Percentiles rank a stretch among this genome's conserved stretches.
These are phyloP conservation scores for Leishmania martiniquensis DNA, from an alignment of 208 protist species.

Conservation along the genomic window DNA sequence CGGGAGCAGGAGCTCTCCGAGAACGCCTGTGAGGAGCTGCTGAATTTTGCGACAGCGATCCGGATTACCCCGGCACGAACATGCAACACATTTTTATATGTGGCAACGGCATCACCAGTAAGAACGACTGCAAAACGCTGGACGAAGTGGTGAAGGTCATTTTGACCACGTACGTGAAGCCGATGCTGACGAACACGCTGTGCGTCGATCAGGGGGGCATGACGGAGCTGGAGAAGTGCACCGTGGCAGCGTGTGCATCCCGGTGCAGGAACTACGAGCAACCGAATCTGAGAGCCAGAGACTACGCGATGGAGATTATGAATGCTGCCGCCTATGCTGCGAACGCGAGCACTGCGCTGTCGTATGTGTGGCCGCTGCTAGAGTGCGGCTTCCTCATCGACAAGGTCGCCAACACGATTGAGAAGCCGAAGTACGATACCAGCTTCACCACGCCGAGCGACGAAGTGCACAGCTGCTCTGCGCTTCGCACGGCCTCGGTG, in stretches of 20 bases:
- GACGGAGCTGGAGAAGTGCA: constrained; percentile 57
- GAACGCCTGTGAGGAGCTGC: constrained; percentile 49
- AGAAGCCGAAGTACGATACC: constrained; percentile 32
- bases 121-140: constrained; percentile 38
- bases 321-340: constrained; percentile 29
- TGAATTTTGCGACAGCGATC: constrained; percentile 52
- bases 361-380: constrained; percentile 62
- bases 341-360: constrained; percentile 69
- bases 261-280: constrained; percentile 44
- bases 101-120: constrained; percentile 33
- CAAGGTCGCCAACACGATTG: constrained; percentile 46
- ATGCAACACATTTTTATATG: constrained; percentile 47
- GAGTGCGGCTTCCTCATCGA: constrained; percentile 85
- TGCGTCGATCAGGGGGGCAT: constrained; percentile 47
- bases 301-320: constrained; percentile 35
- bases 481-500: constrained; percentile 41
- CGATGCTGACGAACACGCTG: constrained; percentile 46
- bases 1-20: constrained; percentile 25
- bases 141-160: constrained; percentile 42
- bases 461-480: constrained; percentile 38
- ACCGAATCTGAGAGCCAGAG: constrained; percentile 27
- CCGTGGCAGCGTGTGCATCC: constrained; percentile 39
- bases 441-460: constrained; percentile 13
- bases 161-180: constrained; percentile 45
- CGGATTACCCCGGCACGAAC: constrained; percentile 12